Base-by-base conservation (phyloP, 768 basidiomycete genomes). In the Pleurotus sapidus region DNA sequence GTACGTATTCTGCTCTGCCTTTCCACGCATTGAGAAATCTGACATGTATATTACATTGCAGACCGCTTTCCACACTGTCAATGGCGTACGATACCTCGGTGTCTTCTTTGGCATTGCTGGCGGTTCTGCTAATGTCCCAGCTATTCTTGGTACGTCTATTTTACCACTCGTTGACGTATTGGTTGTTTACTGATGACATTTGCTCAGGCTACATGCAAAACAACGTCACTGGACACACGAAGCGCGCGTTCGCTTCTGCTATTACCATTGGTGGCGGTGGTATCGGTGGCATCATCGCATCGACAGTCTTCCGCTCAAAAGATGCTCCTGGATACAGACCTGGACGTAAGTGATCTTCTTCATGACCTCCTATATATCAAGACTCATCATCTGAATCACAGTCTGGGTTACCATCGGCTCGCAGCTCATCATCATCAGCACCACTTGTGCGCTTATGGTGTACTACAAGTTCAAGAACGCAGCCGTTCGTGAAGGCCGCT, bases 161-260 rank as follows among this genome's bases (percentile, higher is more conserved):
- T 11, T 11, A 34, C 30, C 11, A 34, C 11, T 75, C 17, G 77
- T 71, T 63, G 74, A 74, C 56, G 55, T 70, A 55, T 24, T 17
- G 17, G 25, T 15, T 7, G 6, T 24, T 23, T 49, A 18, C 2
- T 25, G 34, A 9, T 15, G 20, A 38, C 12, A 11, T 53, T 59
- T 39, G 27, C 8, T 40, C 51, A 18, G 40, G 43, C 25, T 27
- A 51, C 8, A 40, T 59, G 48, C 45, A 55, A 38, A 75, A 75
- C 49, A 75, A 75, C 57, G 63, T 74, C 23, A 66, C 69, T 6
- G 67, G 70, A 3, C 70, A 76, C 59, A 68, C 64, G 27, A 75
- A 76, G 64, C 73, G 77, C 39, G 65, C 75, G 6, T 73, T 79
- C 5, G 70, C 72, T n/a, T 75, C 70, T 5, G 74, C 73, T 2